Conservation (phyloP, 2,329 filamentous ascomycete species). For the Nothophaeocryptopus gaeumannii region DNA sequence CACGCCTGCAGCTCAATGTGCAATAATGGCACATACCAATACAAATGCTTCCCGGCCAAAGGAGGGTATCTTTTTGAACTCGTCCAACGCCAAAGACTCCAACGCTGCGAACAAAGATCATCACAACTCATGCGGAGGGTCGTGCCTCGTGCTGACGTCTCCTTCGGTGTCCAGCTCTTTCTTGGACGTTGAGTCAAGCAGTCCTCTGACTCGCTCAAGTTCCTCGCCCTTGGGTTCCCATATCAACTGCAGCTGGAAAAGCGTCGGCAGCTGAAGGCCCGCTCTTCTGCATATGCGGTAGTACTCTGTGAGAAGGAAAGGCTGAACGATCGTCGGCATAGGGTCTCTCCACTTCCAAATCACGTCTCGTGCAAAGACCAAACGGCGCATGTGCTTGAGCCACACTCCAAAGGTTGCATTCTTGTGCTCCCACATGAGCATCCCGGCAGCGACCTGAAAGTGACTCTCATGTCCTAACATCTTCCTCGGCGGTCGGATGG, state of each 20-base stretch:
- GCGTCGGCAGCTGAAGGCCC: constrained; percentile 12
- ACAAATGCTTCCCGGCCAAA: no score
- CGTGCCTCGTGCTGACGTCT: no score
- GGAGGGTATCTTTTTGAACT: no score
- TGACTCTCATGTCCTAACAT: constrained; percentile 11
- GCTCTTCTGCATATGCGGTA: constrained; percentile 19
- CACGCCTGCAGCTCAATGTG: no score
- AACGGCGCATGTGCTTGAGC: constrained; percentile 29
- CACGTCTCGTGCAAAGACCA: constrained; percentile 32
- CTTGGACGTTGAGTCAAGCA: background rate
- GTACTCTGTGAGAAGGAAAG: constrained; percentile 33
- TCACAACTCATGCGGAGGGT: no score
- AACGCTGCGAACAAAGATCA: no score
- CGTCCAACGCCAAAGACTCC: no score
- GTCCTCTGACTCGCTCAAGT: constrained; percentile 4
- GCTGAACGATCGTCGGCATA: constrained; percentile 30
- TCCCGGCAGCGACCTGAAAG: constrained; percentile 15
- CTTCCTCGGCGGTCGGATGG: constrained; percentile 17
- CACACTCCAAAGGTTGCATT: constrained; percentile 20
- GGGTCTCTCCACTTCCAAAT: constrained; percentile 29
- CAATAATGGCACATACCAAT: no score
- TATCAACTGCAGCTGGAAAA: constrained; percentile 17
- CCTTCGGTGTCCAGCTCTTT: no score
- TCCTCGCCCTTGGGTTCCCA: constrained; percentile 17
- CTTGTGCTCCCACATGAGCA: constrained; percentile 32